These are phyloP conservation scores for Exsudoporus frostii DNA, from an alignment of 768 basidiomycete species.

Conservation along the genomic window DNA sequence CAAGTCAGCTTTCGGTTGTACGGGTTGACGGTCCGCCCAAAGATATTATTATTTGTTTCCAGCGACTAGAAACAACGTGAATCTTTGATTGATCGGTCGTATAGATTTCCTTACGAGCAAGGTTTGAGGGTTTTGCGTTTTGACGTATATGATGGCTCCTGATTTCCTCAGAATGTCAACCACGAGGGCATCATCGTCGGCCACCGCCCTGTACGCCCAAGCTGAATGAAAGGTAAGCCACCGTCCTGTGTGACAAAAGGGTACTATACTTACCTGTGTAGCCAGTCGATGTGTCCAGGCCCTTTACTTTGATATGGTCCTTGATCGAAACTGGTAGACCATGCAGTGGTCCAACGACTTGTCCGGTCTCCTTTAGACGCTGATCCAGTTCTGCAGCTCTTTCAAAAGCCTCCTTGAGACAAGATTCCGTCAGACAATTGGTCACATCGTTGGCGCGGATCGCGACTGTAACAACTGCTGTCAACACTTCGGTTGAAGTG, in stretches of 20 bases:
- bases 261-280: slow-evolving; percentile 20
- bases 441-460: slow-evolving; percentile 34
- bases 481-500: slow-evolving; percentile 26
- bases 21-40: slow-evolving; percentile 70
- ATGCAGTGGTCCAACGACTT: slow-evolving; percentile 45
- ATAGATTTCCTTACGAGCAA: slow-evolving; percentile 37
- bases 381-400: slow-evolving; percentile 51
- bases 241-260: not conserved
- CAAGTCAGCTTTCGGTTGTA: slow-evolving; percentile 43
- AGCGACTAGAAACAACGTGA: slow-evolving; percentile 37
- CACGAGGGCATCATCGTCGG: slow-evolving; percentile 41
- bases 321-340: slow-evolving; percentile 46
- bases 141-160: slow-evolving; percentile 44
- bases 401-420: slow-evolving; percentile 47
- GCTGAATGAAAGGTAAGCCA: slow-evolving; percentile 25
- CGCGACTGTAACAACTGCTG: slow-evolving; percentile 27
- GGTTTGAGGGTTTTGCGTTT: slow-evolving; percentile 49
- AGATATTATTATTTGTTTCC: slow-evolving; percentile 50
- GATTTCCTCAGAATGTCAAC: slow-evolving; percentile 44
- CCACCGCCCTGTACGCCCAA: slow-evolving; percentile 39
- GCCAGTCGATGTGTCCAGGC: slow-evolving; percentile 38
- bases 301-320: slow-evolving; percentile 46
- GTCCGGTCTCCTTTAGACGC: slow-evolving; percentile 43
- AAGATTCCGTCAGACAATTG: slow-evolving; percentile 58
- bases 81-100: not conserved